Evolutionary conservation across 305 asterid species (phyloP), one percentile per base, ranked within the genome.

Genomic region (Solanum aculeatissimum): DNA sequence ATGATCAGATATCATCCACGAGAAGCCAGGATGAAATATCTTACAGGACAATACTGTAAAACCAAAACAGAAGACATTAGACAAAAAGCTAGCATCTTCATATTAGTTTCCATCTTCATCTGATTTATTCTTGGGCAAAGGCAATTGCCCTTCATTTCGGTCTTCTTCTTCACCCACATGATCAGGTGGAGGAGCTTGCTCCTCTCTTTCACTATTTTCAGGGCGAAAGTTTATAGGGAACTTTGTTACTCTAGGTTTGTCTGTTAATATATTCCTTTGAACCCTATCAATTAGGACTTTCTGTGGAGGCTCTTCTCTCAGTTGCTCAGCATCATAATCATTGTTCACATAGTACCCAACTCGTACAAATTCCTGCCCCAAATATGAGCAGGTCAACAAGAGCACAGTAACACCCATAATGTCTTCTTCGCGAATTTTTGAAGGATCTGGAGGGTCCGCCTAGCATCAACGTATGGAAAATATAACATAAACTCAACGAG

Each of bases 391-490:
- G 83, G 99, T 94, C 87, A 95, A 66, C 87, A 95, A 91, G 63
- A 95, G 94, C 85, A 95, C 99, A 4, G 99, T 95, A 60, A 95
- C 99, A 72, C 99, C 98, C 78, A 95, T 90, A 85, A 94, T 92
- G 89, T 94, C 99, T 89, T 95, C 99, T 85, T 95, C 98, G 9
- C 95, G 97, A 72, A 95, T 95, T 91, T 93, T 94, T 54, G 94
- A 82, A 58, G 97, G 97, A 89, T 95, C 97, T 8, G 99, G 98
- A 86, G 99, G 97, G 87, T 95, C 94, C 13, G 98, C 98, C 97
- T 95, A 89, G 85, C 72, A 32, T 83, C 81, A 82, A 69, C 81
- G 58, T 18, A 40, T 29, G 84, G 13, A 53, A 16, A 83, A 58
- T 43, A 43, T 72, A 13, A 10, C 29, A 80, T 3, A 60, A 16